A percentile compares a stretch with the other conserved stretches of the same genome.
These are phyloP conservation scores for Hypomyces perniciosus DNA, from an alignment of 2,329 filamentous ascomycete genomes.

Conservation along the genomic window DNA sequence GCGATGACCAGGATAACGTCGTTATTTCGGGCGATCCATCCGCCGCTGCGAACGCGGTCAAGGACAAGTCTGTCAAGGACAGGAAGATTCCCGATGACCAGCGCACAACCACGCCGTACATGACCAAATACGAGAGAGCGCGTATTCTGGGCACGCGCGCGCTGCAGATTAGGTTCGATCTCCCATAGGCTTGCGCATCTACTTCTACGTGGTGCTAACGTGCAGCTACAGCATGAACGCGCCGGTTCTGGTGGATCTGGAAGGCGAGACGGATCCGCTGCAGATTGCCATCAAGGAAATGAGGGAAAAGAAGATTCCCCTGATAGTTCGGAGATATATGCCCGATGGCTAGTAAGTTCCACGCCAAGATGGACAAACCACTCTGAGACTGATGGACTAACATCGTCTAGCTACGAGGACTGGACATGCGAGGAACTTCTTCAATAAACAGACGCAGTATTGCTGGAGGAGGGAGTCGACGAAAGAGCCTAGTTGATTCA, in stretches of 20 bases:
- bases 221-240: constrained; percentile 74
- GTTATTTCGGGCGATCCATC: constrained; percentile 57
- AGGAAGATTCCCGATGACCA: constrained; percentile 89
- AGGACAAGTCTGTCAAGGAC: constrained; percentile 57
- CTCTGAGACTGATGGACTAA: constrained; percentile 10
- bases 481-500: not conserved
- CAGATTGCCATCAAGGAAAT: constrained; percentile 98
- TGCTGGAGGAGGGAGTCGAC: not conserved
- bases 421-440: constrained; percentile 98
- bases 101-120: constrained; percentile 90
- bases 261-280: constrained; percentile 94
- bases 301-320: constrained; percentile 95
- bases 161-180: constrained; percentile 82
- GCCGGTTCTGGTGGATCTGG: constrained; percentile 89
- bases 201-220: constrained; percentile 16
- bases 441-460: constrained; percentile 34
- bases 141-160: constrained; percentile 89
- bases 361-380: not conserved
- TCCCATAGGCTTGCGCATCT: not conserved
- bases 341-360: constrained; percentile 85
- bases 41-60: constrained; percentile 49
- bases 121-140: constrained; percentile 98
- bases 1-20: constrained; percentile 53
- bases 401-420: constrained; percentile 76
- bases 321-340: constrained; percentile 91